Evolutionary conservation across 164 flowering plant species (phyloP).

Genomic region (Aristolochia contorta): DNA sequence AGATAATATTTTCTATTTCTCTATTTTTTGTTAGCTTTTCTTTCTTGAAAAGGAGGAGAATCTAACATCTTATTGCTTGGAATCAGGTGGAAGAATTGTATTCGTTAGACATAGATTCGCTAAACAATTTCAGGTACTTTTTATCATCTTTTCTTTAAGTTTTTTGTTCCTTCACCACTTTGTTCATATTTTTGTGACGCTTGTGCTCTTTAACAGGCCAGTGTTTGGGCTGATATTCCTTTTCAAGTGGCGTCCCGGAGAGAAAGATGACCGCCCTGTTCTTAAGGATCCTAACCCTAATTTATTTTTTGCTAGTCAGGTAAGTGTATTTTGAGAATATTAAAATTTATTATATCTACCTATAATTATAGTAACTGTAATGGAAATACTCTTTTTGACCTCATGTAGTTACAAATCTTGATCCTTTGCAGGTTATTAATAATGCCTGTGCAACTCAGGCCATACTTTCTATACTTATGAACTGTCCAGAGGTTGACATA

Average conservation of each 20-base stretch:
- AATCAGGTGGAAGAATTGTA: constrained; percentile 95
- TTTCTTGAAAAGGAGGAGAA: background rate
- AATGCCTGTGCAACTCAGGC: constrained; percentile 99
- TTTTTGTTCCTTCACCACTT: background rate
- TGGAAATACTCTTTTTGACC: too few relatives aligned
- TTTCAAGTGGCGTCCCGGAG: constrained; percentile 98
- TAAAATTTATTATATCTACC: background rate
- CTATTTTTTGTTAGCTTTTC: constrained; percentile 6
- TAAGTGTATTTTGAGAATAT: constrained; percentile 12
- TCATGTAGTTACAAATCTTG: constrained; percentile 11
- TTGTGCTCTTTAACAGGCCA: constrained; percentile 42
- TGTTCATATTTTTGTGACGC: constrained; percentile 6
- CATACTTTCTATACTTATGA: constrained; percentile 86
- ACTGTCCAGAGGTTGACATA: constrained; percentile 76
- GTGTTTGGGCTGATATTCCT: constrained; percentile 94
- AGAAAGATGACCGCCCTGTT: constrained; percentile 77
- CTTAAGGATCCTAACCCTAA: constrained; percentile 86
- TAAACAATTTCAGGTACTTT: constrained; percentile 62
- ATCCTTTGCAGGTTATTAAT: constrained; percentile 64
- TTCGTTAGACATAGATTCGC: constrained; percentile 81
- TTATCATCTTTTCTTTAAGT: background rate
- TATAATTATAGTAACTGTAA: too few relatives aligned
- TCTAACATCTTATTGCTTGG: constrained; percentile 1
- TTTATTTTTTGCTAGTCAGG: constrained; percentile 98
- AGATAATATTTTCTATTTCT: constrained; percentile 11